Conservation (phyloP, 2,329 filamentous ascomycete species). For the Trichoderma atroviride region DNA sequence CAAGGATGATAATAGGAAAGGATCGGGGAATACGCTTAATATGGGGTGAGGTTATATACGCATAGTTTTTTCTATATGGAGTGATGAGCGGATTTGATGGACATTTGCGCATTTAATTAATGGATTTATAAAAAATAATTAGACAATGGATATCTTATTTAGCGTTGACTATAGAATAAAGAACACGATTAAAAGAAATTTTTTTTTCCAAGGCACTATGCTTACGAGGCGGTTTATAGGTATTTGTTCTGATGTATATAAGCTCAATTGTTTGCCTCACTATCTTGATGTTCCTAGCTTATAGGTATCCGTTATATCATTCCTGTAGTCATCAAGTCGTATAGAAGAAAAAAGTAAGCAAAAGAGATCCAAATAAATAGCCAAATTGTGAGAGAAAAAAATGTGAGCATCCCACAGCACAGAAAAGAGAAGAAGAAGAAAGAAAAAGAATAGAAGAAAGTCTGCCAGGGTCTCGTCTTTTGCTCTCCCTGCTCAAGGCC, state of each 20-base stretch:
- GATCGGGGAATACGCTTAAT: conserved; percentile 81
- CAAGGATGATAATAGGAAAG: conserved; percentile 83
- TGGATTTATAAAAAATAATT: background rate
- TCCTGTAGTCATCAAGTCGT: background rate
- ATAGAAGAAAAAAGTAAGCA: background rate
- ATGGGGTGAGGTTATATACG: conserved; percentile 55
- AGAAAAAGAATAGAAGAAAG: background rate
- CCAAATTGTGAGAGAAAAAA: background rate
- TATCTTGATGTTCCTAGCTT: background rate
- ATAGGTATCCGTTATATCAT: background rate
- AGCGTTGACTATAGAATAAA: background rate
- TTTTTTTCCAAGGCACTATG: background rate
- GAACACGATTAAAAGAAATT: background rate
- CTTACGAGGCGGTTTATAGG: background rate
- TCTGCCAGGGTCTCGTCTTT: background rate
- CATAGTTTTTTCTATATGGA: background rate
- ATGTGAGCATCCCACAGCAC: background rate
- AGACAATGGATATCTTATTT: background rate
- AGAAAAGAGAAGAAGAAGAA: background rate
- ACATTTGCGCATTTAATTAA: background rate
- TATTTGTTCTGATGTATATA: background rate
- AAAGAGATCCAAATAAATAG: background rate
- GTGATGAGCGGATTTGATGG: background rate
- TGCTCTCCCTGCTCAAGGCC: too few species aligned
- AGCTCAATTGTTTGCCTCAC: background rate